A percentile compares a stretch with the other conserved stretches of the same genome.
These are phyloP conservation scores for Suillus subluteus DNA, from an alignment of 768 basidiomycete genomes.

Conservation along the genomic window DNA sequence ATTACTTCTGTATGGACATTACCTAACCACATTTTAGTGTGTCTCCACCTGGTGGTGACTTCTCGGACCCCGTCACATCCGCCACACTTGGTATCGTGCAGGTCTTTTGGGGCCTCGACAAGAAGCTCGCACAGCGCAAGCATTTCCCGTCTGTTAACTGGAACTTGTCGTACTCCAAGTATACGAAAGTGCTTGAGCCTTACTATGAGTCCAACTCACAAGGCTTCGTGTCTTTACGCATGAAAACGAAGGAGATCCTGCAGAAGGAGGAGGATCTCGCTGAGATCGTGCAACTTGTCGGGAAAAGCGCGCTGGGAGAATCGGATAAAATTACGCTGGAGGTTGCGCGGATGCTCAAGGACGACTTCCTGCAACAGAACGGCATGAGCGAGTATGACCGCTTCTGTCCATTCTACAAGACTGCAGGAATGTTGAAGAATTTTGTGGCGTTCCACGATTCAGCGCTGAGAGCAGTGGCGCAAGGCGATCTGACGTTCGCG, in stretches of 20 bases:
- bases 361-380: constrained; percentile 97
- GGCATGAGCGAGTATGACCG: constrained; percentile 98
- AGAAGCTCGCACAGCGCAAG: constrained; percentile 97
- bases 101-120: constrained; percentile 99
- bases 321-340: constrained; percentile 98
- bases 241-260: constrained; percentile 92
- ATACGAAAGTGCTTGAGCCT: constrained; percentile 89
- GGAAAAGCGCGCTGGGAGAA: constrained; percentile 96
- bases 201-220: constrained; percentile 91
- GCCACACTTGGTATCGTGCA: constrained; percentile 98
- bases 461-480: constrained; percentile 84
- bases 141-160: constrained; percentile 99
- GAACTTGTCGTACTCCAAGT: constrained; percentile 99
- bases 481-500: constrained; percentile 81
- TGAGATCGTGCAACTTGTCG: constrained; percentile 99
- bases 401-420: constrained; percentile 99
- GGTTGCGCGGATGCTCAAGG: constrained; percentile 96
- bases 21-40: constrained; percentile 58
- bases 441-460: constrained; percentile 93
- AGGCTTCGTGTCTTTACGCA: constrained; percentile 94
- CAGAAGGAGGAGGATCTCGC: constrained; percentile 99
- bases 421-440: constrained; percentile 92
- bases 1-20: background rate
- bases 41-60: constrained; percentile 98
- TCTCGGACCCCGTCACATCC: constrained; percentile 97